phyloP scores from a whole-genome alignment of 225 moss, liverwort and hornwort genomes.

The Pseudoscleropodium purum region DNA sequence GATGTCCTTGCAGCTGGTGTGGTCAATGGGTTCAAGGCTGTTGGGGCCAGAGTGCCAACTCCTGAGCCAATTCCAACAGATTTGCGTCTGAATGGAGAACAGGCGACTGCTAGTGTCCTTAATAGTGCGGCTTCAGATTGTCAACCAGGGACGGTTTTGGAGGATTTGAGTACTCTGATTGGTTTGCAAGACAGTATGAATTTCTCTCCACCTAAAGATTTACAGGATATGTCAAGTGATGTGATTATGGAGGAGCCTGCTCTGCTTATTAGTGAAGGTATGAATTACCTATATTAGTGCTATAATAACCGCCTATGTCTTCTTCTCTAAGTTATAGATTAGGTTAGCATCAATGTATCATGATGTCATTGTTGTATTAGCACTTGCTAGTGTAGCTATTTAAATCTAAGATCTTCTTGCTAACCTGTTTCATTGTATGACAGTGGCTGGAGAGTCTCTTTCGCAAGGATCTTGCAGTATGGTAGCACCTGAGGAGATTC shows the following conservation, averaged over 20 bases:
- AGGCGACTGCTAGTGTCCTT: slow-evolving; percentile 2
- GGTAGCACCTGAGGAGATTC: slow-evolving; percentile 27
- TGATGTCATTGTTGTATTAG: background rate
- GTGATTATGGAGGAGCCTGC: slow-evolving; percentile 57
- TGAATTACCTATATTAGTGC: background rate
- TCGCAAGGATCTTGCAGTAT: slow-evolving; percentile 37
- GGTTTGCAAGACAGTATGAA: slow-evolving; percentile 18
- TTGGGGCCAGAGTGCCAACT: slow-evolving; percentile 19
- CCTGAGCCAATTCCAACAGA: slow-evolving; percentile 12
- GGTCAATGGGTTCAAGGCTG: slow-evolving; percentile 45
- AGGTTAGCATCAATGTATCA: background rate
- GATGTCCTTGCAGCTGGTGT: slow-evolving; percentile 56
- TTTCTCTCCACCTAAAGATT: slow-evolving; percentile 20
- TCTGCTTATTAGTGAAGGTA: slow-evolving; percentile 28
- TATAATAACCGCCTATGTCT: background rate
- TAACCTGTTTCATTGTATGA: background rate
- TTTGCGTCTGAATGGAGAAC: slow-evolving; percentile 9
- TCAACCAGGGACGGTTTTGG: slow-evolving; percentile 15
- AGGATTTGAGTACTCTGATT: slow-evolving; percentile 5
- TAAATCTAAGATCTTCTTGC: background rate
- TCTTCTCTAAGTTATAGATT: background rate
- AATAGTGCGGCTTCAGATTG: slow-evolving; percentile 9
- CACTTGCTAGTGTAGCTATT: background rate
- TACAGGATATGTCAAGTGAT: slow-evolving; percentile 28
- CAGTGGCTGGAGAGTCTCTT: slow-evolving; percentile 34